Evolutionary conservation across 2,329 filamentous ascomycete genomes (phyloP).

Genomic region (Neonectria ditissima): DNA sequence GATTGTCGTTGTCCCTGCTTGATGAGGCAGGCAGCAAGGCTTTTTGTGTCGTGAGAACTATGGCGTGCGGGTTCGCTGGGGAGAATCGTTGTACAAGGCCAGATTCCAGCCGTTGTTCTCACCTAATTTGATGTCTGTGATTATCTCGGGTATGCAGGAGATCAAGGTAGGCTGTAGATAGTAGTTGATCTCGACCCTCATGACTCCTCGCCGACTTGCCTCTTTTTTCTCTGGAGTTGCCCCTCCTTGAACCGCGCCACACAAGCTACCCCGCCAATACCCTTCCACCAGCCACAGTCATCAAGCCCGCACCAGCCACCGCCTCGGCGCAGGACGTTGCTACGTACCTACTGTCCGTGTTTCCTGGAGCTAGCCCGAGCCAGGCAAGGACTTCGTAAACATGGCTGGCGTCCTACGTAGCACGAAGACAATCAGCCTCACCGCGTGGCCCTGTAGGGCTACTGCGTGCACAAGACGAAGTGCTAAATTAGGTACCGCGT

Average conservation of each 20-base stretch:
- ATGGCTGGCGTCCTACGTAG: neutral
- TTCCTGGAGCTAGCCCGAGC: slow-evolving; percentile 10
- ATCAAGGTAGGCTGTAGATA: neutral
- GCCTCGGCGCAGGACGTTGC: neutral
- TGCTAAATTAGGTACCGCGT: slow-evolving; percentile 3
- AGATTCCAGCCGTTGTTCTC: neutral
- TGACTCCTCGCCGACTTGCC: slow-evolving; percentile 21
- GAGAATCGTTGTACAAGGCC: neutral
- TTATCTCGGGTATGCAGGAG: neutral
- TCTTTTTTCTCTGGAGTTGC: slow-evolving; percentile 17
- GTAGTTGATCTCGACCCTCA: neutral
- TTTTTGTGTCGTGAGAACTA: neutral
- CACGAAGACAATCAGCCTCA: slow-evolving; percentile 20
- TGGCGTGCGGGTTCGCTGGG: neutral
- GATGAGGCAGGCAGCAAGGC: slow-evolving; percentile 24
- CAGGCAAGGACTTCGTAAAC: slow-evolving; percentile 16
- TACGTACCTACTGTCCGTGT: too few relatives aligned
- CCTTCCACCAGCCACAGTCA: too few relatives aligned
- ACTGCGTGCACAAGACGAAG: neutral
- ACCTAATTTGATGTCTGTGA: neutral
- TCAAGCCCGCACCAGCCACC: slow-evolving; percentile 3
- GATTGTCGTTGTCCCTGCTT: neutral
- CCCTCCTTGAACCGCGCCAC: slow-evolving; percentile 25
- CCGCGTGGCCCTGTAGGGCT: slow-evolving; percentile 27
- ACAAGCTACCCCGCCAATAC: slow-evolving; percentile 25